Conservation (phyloP, 495 filamentous ascomycete genomes). For the Talaromyces borbonicus region DNA sequence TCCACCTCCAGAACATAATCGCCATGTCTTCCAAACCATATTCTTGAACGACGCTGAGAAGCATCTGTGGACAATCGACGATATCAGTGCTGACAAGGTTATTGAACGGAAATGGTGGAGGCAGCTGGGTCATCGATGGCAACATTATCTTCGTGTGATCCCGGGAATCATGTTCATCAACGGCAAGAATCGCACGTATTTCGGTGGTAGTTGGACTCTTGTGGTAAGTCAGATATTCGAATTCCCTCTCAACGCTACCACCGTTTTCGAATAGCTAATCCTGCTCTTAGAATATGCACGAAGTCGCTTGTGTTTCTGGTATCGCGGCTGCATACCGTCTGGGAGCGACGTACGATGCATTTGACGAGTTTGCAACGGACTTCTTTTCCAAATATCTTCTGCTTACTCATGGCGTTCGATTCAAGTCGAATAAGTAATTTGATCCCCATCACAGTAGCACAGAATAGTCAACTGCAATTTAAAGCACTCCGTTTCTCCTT, state of each 20-base stretch:
- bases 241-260: background rate
- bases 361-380: slow-evolving; percentile 51
- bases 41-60: slow-evolving; percentile 62
- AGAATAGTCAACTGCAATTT: background rate
- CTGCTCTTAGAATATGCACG: slow-evolving; percentile 59
- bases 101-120: slow-evolving; percentile 78
- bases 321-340: slow-evolving; percentile 69
- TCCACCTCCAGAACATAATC: slow-evolving; percentile 34
- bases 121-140: slow-evolving; percentile 72
- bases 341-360: slow-evolving; percentile 60
- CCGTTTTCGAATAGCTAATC: background rate
- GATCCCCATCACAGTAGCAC: background rate
- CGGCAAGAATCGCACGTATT: slow-evolving; percentile 55
- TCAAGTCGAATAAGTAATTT: slow-evolving; percentile 25
- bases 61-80: slow-evolving; percentile 60
- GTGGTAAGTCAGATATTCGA: slow-evolving; percentile 48
- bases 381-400: slow-evolving; percentile 48
- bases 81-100: slow-evolving; percentile 59
- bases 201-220: slow-evolving; percentile 69
- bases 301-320: slow-evolving; percentile 67
- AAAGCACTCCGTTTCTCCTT: background rate
- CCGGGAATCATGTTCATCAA: slow-evolving; percentile 78
- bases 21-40: slow-evolving; percentile 76
- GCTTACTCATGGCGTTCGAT: slow-evolving; percentile 41
- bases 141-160: slow-evolving; percentile 69